These are phyloP conservation scores for Alternaria angustiovoidea DNA, from an alignment of 2,329 filamentous ascomycete species.

Conservation along the genomic window DNA sequence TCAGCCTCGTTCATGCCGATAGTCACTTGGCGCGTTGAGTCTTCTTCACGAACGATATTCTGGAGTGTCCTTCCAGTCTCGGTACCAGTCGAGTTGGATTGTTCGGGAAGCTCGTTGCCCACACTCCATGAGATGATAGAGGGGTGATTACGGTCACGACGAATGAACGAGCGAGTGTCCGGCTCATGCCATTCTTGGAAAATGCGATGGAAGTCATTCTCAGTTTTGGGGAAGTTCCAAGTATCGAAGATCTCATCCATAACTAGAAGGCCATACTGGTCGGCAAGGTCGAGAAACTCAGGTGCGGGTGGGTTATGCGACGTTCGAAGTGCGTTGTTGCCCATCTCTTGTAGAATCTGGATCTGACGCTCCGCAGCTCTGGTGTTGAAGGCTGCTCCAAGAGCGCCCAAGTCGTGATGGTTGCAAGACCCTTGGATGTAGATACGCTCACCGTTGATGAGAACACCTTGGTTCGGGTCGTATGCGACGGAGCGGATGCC, in stretches of 20 bases:
- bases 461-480: slow-evolving; percentile 53
- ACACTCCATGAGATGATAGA: slow-evolving; percentile 63
- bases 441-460: slow-evolving; percentile 58
- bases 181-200: slow-evolving; percentile 64
- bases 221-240: slow-evolving; percentile 59
- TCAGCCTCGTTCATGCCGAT: slow-evolving; percentile 59
- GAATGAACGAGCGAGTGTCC: slow-evolving; percentile 61
- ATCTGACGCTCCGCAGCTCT: slow-evolving; percentile 61
- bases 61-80: slow-evolving; percentile 49
- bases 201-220: slow-evolving; percentile 61
- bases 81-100: slow-evolving; percentile 48
- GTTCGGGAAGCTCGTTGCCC: slow-evolving; percentile 64
- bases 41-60: slow-evolving; percentile 57
- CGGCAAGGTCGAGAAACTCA: slow-evolving; percentile 60
- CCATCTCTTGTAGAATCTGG: slow-evolving; percentile 60
- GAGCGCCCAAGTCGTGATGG: slow-evolving; percentile 61
- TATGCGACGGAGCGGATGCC: slow-evolving; percentile 59
- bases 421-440: slow-evolving; percentile 59
- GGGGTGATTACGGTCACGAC: slow-evolving; percentile 64
- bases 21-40: slow-evolving; percentile 57
- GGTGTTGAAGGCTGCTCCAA: slow-evolving; percentile 62
- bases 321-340: slow-evolving; percentile 61
- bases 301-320: slow-evolving; percentile 64
- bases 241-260: slow-evolving; percentile 64
- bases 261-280: slow-evolving; percentile 60